Evolutionary conservation across 805 yeast species (phyloP).

Genomic region (Candida rishiriensis): DNA sequence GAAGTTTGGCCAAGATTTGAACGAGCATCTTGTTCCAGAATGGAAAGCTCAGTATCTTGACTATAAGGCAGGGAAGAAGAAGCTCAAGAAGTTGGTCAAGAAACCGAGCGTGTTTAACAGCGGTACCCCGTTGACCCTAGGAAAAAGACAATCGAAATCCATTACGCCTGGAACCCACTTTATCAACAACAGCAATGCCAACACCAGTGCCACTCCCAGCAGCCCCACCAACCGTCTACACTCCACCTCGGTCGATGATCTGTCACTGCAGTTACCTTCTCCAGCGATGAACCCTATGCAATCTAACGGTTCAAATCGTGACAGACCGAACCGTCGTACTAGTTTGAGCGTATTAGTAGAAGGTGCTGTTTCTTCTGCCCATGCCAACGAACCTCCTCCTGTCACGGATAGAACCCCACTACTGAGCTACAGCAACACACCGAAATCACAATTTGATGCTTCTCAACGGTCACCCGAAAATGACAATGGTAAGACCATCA

Average conservation of each 20-base stretch:
- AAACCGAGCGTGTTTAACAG: constrained; percentile 11
- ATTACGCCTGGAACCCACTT: too few species aligned
- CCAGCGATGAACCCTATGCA: background rate
- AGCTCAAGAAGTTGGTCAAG: constrained; percentile 28
- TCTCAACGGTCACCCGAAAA: too few species aligned
- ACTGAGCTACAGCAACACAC: background rate
- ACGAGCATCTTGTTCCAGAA: constrained; percentile 73
- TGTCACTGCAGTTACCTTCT: background rate
- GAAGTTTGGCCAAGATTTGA: constrained; percentile 68
- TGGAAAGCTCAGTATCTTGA: constrained; percentile 84
- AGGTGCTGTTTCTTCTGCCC: too few species aligned
- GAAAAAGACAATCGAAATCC: too few species aligned
- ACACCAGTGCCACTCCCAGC: background rate
- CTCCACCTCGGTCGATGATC: background rate
- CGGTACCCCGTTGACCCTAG: background rate
- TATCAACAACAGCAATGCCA: background rate
- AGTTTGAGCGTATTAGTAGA: background rate
- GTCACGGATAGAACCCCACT: background rate
- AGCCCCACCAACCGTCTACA: too few species aligned
- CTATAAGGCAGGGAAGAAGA: constrained; percentile 47
- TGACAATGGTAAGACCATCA: too few species aligned
- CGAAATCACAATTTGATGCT: background rate
- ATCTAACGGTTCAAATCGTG: background rate
- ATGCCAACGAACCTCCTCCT: too few species aligned
- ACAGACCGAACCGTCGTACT: background rate